Base-by-base conservation (phyloP, 2,329 filamentous ascomycete genomes). In the Colletotrichum siamense region DNA sequence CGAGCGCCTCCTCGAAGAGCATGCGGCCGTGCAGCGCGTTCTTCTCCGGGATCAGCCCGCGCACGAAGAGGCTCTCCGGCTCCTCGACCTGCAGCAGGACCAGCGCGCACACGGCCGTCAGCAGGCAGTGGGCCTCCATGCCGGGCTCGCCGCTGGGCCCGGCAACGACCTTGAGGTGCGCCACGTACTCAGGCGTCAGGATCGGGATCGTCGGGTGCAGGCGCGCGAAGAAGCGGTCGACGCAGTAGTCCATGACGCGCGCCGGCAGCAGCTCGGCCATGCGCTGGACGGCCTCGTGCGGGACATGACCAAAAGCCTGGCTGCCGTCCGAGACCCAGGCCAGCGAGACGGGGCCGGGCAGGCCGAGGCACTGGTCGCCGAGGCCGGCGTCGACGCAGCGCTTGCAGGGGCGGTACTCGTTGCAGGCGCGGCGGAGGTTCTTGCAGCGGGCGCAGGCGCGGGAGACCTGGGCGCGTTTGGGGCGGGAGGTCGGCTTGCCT, bases 121-220 rank as follows among this genome's bases (percentile, higher is more conserved):
- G 80, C 1, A 86, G 82, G 44, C 84, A 83, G 30, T 84, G 81
- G 0, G 84, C 82, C 77, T 87, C 85, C 9, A 82, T 75, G 4
- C 77, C 80, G n/a, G 74, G 75, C 69, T 84, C 81, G n/a, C 44
- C 44, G 1, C 80, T 78, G 5, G 79, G 74, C 0, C 78, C 75
- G 2, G 81, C 79, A 0, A 79, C 65, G 5, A 72, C 73, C 36
- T 80, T 82, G 22, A 87, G 80, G 32, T 78, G 80, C 3, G 80
- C 74, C 26, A 87, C 80, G 74, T 86, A 87, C 10, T 83, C 82
- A 10, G 79, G 79, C 0, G 85, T 87, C 22, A 88, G 77, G 44
- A 88, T 86, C 3, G 86, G 86, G 18, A 88, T 88, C 2, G 86
- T 88, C 1, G 86, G 86, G 57, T 84, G 82, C 6, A 88, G 79